Base-by-base conservation (phyloP, 2,329 filamentous ascomycete genomes). In the Purpureocillium lavendulum region DNA sequence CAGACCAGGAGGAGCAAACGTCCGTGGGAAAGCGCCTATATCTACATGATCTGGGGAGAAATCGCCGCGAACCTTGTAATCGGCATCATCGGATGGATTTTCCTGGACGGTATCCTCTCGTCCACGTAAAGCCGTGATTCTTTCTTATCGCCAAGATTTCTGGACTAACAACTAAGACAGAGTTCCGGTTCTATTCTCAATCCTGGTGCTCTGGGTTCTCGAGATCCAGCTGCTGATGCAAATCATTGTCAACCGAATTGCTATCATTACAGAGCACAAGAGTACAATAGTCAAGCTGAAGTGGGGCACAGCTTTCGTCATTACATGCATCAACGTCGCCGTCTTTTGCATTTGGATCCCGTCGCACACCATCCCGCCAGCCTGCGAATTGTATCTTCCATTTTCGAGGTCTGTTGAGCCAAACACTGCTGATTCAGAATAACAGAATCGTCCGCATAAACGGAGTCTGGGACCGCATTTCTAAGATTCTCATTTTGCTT, bases 301-400 rank as follows among this genome's bases (percentile, higher is more conserved):
- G 56, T 71, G 66, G 66, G 60, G 60, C 1, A 65, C 65, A 1
- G 59, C 68, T 1, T 30, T 53, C 1, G 13, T 69, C 3, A 71
- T 76, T 36, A 68, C 65, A 2, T 26, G 55, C 10, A 67, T 77
- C 45, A 75, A 77, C 36, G 62, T 76, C 16, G 64, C 64, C 1
- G 73, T 76, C 11, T 75, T 72, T 41, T 60, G 55, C 37, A 73
- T 75, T 33, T 77, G 69, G 62, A 71, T 77, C 13, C 73, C 73
- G 0, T 55, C 69, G 1, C 66, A 70, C 30, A 45, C 49, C 0
- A 42, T 45, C 2, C 62, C 71, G 3, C 64, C 68, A 1, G 54
- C 58, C 3, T 64, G 56, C 28, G 36, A 59, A 2, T 51, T 48
- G 56, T 61, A 43, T n/a, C n/a, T n/a, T n/a, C n/a, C n/a, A n/a